Conservation (phyloP, 2,329 filamentous ascomycete genomes). For the Graphilbum sp. region DNA sequence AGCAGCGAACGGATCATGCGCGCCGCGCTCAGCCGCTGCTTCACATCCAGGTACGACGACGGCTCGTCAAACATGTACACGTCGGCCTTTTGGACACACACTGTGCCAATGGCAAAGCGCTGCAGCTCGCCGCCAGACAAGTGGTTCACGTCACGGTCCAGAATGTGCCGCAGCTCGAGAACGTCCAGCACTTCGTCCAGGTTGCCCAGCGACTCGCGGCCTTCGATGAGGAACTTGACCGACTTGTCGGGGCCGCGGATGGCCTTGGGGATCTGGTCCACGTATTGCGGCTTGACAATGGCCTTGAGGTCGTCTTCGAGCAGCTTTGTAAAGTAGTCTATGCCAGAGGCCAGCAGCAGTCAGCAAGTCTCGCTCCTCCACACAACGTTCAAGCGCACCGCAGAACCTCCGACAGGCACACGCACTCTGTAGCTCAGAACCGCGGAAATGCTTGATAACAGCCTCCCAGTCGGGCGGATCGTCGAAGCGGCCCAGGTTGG, state of each 20-base stretch:
- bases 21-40: slow-evolving; percentile 89
- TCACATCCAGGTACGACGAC: slow-evolving; percentile 97
- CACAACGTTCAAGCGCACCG: too few species aligned
- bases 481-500: slow-evolving; percentile 85
- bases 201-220: slow-evolving; percentile 62
- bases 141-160: slow-evolving; percentile 76
- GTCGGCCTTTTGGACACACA: slow-evolving; percentile 90
- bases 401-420: too few species aligned
- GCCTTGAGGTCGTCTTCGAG: slow-evolving; percentile 95
- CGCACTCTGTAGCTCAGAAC: slow-evolving; percentile 90
- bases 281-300: slow-evolving; percentile 97
- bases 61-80: slow-evolving; percentile 99
- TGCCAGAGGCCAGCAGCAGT: neutral
- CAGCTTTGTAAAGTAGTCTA: slow-evolving; percentile 97
- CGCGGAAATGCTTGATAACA: slow-evolving; percentile 95
- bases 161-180: slow-evolving; percentile 49
- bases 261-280: slow-evolving; percentile 91
- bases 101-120: slow-evolving; percentile 90
- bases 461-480: slow-evolving; percentile 99
- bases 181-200: slow-evolving; percentile 66
- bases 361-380: too few species aligned
- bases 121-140: slow-evolving; percentile 97
- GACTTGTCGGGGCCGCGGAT: slow-evolving; percentile 68
- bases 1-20: slow-evolving; percentile 84
- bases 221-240: slow-evolving; percentile 63